phyloP scores from a whole-genome alignment of 2,329 filamentous ascomycete species.

The Ambrosiella cleistominuta region DNA sequence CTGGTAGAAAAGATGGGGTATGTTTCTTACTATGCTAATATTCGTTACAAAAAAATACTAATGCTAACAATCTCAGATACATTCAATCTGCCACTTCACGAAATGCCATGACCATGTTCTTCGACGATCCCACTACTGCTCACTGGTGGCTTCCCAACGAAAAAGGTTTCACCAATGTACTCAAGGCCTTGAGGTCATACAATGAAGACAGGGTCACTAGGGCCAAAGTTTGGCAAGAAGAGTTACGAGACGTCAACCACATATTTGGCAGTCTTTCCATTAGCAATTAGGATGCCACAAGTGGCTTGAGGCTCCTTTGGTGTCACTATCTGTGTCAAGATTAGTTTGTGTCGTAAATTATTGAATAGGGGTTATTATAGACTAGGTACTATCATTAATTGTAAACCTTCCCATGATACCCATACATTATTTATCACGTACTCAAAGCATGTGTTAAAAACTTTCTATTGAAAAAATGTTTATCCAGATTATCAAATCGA shows the following conservation, averaged over 20 bases:
- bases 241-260: slow-evolving; percentile 48
- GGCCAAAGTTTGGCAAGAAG: slow-evolving; percentile 40
- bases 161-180: slow-evolving; percentile 54
- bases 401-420: too few relatives aligned
- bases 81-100: slow-evolving; percentile 64
- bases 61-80: slow-evolving; percentile 39
- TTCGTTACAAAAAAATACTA: not conserved
- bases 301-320: too few relatives aligned
- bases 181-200: slow-evolving; percentile 63
- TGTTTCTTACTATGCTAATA: slow-evolving; percentile 20
- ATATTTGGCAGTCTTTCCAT: not conserved
- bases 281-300: not conserved
- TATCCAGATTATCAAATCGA: not conserved
- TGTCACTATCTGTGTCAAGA: too few relatives aligned
- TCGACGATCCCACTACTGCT: slow-evolving; percentile 51
- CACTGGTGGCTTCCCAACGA: slow-evolving; percentile 84
- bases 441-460: not conserved
- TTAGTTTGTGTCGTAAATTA: too few relatives aligned
- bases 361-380: too few relatives aligned
- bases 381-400: too few relatives aligned
- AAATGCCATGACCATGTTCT: slow-evolving; percentile 56
- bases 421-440: too few relatives aligned
- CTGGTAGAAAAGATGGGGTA: slow-evolving; percentile 64
- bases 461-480: not conserved
- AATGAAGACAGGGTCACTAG: slow-evolving; percentile 57